These are phyloP conservation scores for Fraxinus cuspidata DNA, from an alignment of 257 asterid genomes.

Conservation along the genomic window DNA sequence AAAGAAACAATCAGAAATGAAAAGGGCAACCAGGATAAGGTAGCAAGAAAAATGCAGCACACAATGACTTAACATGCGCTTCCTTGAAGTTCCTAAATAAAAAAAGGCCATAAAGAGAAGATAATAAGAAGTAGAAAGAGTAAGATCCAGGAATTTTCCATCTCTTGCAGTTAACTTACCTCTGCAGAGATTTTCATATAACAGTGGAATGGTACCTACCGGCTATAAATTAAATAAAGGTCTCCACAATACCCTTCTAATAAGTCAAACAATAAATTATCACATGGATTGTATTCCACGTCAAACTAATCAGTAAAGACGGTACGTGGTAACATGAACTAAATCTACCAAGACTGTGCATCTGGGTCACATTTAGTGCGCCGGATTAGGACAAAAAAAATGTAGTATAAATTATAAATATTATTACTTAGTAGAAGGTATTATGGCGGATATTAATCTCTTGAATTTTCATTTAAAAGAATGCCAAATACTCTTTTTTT, in stretches of 20 bases:
- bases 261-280: background rate
- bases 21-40: constrained; percentile 19
- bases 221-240: background rate
- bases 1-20: constrained; percentile 19
- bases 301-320: background rate
- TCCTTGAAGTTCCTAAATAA: background rate
- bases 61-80: constrained; percentile 3
- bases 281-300: background rate
- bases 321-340: background rate
- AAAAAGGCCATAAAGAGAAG: background rate
- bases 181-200: background rate
- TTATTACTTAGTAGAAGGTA: too few species aligned
- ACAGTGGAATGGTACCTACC: background rate
- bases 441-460: too few species aligned
- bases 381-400: too few species aligned
- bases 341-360: background rate
- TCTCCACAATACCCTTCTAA: background rate
- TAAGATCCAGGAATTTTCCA: background rate
- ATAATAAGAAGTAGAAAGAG: background rate
- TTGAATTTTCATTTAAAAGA: too few species aligned
- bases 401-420: too few species aligned
- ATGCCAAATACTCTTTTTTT: too few species aligned
- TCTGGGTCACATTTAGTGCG: background rate
- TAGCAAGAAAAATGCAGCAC: constrained; percentile 10
- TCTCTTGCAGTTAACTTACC: background rate